Conservation (phyloP, 1,284 basidiomycete species). For the Ceratobasidium sp. region DNA sequence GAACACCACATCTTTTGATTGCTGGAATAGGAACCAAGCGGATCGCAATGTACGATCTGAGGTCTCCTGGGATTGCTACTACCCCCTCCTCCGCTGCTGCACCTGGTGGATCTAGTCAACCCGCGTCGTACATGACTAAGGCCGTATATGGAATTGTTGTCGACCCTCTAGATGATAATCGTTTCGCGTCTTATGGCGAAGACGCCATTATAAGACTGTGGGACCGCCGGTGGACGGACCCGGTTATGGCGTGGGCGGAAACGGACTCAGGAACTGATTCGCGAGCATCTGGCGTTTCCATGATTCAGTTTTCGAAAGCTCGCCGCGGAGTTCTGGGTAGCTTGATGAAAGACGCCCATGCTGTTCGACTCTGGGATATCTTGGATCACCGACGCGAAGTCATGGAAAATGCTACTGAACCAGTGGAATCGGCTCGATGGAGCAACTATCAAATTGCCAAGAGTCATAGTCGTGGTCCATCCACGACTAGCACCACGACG, state of each 20-base stretch:
- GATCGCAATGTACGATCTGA: slow-evolving; percentile 40
- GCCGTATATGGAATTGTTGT: slow-evolving; percentile 72
- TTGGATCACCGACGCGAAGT: slow-evolving; percentile 42
- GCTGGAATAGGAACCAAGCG: slow-evolving; percentile 38
- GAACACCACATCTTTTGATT: slow-evolving; percentile 37
- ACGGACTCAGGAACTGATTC: slow-evolving; percentile 68
- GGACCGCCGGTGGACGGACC: slow-evolving; percentile 67
- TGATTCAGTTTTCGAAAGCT: slow-evolving; percentile 69
- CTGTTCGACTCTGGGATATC: slow-evolving; percentile 79
- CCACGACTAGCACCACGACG: slow-evolving; percentile 8
- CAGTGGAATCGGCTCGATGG: slow-evolving; percentile 17
- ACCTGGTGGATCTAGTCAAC: slow-evolving; percentile 21
- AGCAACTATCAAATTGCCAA: slow-evolving; percentile 23
- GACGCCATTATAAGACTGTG: slow-evolving; percentile 66
- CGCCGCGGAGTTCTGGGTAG: slow-evolving; percentile 71
- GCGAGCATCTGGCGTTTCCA: slow-evolving; percentile 52
- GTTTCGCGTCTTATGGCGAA: slow-evolving; percentile 74
- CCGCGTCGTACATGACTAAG: slow-evolving; percentile 45
- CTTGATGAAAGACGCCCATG: slow-evolving; percentile 66
- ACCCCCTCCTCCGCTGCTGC: slow-evolving; percentile 16
- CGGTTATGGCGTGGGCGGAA: slow-evolving; percentile 73
- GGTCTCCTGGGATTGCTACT: slow-evolving; percentile 17
- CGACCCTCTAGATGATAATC: slow-evolving; percentile 70
- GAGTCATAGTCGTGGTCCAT: slow-evolving; percentile 17
- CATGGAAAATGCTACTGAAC: slow-evolving; percentile 3